These are phyloP conservation scores for Glaciozyma antarctica DNA, from an alignment of 768 basidiomycete species.

Conservation along the genomic window DNA sequence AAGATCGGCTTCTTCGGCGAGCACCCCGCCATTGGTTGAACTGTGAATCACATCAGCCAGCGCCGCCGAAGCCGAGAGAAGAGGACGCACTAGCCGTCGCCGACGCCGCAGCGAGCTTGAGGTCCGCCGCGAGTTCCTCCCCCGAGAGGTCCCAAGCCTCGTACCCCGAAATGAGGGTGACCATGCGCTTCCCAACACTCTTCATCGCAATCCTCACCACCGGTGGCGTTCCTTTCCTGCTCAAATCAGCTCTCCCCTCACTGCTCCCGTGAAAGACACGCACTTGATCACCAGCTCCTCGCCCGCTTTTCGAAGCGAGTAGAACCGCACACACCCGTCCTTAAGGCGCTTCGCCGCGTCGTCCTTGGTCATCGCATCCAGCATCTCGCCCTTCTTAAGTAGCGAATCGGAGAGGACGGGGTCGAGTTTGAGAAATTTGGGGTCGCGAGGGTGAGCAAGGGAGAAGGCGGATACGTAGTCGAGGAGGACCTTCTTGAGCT, in stretches of 20 bases:
- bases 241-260: not conserved
- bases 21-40: constrained; percentile 16
- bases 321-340: constrained; percentile 10
- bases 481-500: constrained; percentile 11
- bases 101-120: constrained; percentile 19
- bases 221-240: constrained; percentile 23
- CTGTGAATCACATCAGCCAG: not conserved
- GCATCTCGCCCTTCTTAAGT: constrained; percentile 13
- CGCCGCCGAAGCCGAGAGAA: constrained; percentile 7
- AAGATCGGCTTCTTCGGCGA: constrained; percentile 17
- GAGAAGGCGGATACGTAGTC: constrained; percentile 2
- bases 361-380: constrained; percentile 9
- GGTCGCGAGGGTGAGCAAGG: constrained; percentile 17
- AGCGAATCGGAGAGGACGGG: constrained; percentile 5
- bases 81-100: constrained; percentile 18
- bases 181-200: constrained; percentile 29
- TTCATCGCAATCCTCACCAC: constrained; percentile 19
- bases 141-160: constrained; percentile 17
- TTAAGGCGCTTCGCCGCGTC: constrained; percentile 8
- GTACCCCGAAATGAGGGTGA: constrained; percentile 25
- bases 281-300: constrained; percentile 16
- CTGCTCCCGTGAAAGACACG: not conserved
- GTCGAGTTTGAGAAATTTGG: constrained; percentile 13
- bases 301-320: not conserved
- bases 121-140: constrained; percentile 19